Percentiles rank a stretch among this genome's conserved stretches.
These are phyloP conservation scores for Medicago arabica DNA, from an alignment of 306 rosid genomes.

Conservation along the genomic window DNA sequence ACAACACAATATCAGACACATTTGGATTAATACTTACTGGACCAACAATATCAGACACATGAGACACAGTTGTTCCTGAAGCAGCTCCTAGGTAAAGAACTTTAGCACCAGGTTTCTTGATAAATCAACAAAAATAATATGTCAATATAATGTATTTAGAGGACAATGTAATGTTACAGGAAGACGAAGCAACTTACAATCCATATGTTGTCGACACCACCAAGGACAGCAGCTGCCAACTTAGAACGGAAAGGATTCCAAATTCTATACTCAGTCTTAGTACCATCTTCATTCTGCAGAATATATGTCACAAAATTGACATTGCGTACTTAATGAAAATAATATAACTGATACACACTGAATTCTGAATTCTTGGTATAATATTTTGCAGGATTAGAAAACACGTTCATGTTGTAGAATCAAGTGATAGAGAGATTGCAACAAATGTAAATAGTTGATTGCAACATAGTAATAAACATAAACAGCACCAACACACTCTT, in stretches of 20 bases:
- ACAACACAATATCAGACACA: neutral
- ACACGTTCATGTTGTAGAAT: no score
- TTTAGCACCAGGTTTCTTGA: conserved; percentile 78
- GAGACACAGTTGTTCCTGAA: conserved; percentile 94
- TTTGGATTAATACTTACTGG: conserved; percentile 61
- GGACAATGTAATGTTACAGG: neutral
- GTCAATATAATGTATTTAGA: neutral
- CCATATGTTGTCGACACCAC: conserved; percentile 89
- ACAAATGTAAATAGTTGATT: neutral
- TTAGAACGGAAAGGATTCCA: conserved; percentile 98
- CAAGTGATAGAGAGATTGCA: no score
- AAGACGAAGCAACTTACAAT: conserved; percentile 53
- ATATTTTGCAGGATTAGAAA: no score
- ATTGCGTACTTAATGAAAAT: fast-evolving
- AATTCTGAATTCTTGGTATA: no score
- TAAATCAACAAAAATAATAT: neutral
- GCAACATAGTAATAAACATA: neutral
- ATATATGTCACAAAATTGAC: neutral
- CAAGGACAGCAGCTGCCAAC: conserved; percentile 92
- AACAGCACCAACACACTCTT: neutral
- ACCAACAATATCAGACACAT: conserved; percentile 92
- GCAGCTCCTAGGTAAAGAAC: conserved; percentile 96
- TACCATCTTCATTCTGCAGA: conserved; percentile 77
- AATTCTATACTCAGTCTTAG: conserved; percentile 79
- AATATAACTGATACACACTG: neutral